Conservation (phyloP, 306 rosid genomes). For the Dryas drummondii region DNA sequence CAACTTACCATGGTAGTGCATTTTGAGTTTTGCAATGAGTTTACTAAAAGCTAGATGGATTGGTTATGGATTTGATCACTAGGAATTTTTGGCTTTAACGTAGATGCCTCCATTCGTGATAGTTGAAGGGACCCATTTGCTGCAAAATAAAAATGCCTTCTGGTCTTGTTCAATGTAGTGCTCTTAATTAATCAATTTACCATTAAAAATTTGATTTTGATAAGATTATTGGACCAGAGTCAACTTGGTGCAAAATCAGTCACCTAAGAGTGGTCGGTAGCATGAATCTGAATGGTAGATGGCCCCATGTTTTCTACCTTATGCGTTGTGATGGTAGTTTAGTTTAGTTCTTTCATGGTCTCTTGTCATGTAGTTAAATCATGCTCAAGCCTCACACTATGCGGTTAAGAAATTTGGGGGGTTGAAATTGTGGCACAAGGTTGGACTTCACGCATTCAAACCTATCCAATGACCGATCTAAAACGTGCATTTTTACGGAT, state of each 20-base stretch:
- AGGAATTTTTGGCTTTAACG: not conserved
- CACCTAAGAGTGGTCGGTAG: not conserved
- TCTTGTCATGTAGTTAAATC: no score
- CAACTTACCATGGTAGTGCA: not conserved
- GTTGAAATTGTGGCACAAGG: not conserved
- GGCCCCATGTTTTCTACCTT: no score
- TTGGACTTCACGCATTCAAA: not conserved
- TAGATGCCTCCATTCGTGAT: not conserved
- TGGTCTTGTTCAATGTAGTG: not conserved
- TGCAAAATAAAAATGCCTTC: not conserved
- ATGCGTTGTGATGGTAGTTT: no score
- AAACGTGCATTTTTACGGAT: no score
- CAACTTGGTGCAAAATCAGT: not conserved
- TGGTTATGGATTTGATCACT: not conserved
- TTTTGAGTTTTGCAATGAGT: not conserved
- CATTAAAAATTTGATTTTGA: not conserved
- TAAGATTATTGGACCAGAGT: not conserved
- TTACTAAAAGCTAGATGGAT: not conserved
- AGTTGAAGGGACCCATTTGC: not conserved
- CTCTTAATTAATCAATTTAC: not conserved
- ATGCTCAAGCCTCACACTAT: no score
- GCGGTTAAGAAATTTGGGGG: no score
- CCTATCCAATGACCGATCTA: not conserved
- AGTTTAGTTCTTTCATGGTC: no score
- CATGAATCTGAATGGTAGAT: not conserved